These are phyloP conservation scores for Neopestalotiopsis rosae DNA, from an alignment of 2,329 filamentous ascomycete genomes.

Conservation along the genomic window DNA sequence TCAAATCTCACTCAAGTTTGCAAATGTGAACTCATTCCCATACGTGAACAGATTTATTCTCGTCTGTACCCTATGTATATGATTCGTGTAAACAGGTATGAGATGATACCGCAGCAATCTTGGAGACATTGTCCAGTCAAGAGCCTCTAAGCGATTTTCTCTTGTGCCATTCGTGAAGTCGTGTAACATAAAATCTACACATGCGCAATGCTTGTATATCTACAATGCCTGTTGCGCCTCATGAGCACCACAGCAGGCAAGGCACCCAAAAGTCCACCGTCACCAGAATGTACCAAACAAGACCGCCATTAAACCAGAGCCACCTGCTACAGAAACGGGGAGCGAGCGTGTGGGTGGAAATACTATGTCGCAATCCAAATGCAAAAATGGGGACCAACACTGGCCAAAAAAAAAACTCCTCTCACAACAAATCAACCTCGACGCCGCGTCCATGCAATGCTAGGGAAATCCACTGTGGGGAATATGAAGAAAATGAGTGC, in stretches of 20 bases:
- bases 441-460: slow-evolving; percentile 18
- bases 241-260: neutral
- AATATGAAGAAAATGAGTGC: neutral
- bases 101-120: no score
- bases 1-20: no score
- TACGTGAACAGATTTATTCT: no score
- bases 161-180: neutral
- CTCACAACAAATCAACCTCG: slow-evolving; percentile 5
- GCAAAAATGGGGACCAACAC: slow-evolving; percentile 1
- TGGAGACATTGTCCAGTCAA: no score
- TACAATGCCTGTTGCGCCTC: slow-evolving; percentile 5
- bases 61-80: no score
- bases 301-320: slow-evolving; percentile 1
- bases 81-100: no score
- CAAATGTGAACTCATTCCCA: no score
- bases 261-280: neutral
- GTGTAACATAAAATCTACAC: slow-evolving; percentile 16
- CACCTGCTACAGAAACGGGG: neutral
- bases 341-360: slow-evolving; percentile 8
- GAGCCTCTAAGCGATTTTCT: neutral
- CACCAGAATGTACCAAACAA: slow-evolving; percentile 11
- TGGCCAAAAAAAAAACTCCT: neutral
- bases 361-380: slow-evolving; percentile 16
- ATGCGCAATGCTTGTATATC: slow-evolving; percentile 18
- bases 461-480: neutral